A percentile compares a stretch with the other conserved stretches of the same genome.
phyloP scores from a whole-genome alignment of 2,329 filamentous ascomycete species.

The Lachnellula occidentalis region DNA sequence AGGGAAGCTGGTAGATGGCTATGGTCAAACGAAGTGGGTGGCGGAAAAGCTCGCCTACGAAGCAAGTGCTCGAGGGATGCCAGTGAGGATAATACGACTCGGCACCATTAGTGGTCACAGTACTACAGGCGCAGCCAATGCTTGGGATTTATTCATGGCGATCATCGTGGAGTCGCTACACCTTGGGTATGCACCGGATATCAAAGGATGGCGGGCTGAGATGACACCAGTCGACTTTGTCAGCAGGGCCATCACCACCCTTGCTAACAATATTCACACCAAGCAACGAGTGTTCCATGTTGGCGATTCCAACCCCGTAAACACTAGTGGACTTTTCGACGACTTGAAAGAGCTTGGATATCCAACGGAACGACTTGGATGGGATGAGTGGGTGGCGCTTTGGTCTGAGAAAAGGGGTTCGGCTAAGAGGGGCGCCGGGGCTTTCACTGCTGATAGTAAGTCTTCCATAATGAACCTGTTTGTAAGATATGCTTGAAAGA shows the following conservation, averaged over 20 bases:
- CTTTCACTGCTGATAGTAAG: constrained; percentile 64
- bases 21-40: constrained; percentile 86
- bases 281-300: constrained; percentile 67
- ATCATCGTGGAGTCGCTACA: constrained; percentile 72
- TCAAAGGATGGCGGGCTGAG: constrained; percentile 71
- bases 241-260: constrained; percentile 65
- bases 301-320: constrained; percentile 65
- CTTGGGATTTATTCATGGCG: constrained; percentile 72
- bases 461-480: not conserved
- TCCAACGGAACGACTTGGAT: constrained; percentile 57
- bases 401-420: constrained; percentile 68
- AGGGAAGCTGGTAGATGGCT: constrained; percentile 70
- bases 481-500: too few relatives aligned
- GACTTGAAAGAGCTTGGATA: constrained; percentile 64
- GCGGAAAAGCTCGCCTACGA: constrained; percentile 64
- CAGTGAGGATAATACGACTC: constrained; percentile 69
- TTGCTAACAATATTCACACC: constrained; percentile 57
- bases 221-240: constrained; percentile 85
- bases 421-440: constrained; percentile 60
- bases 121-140: constrained; percentile 66
- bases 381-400: constrained; percentile 68
- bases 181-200: constrained; percentile 63
- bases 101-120: constrained; percentile 81
- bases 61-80: constrained; percentile 70
- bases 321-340: constrained; percentile 60